A percentile compares a stretch with the other conserved stretches of the same genome.
Evolutionary conservation across 441 rosid species (phyloP).

Genomic region (Hura crepitans): DNA sequence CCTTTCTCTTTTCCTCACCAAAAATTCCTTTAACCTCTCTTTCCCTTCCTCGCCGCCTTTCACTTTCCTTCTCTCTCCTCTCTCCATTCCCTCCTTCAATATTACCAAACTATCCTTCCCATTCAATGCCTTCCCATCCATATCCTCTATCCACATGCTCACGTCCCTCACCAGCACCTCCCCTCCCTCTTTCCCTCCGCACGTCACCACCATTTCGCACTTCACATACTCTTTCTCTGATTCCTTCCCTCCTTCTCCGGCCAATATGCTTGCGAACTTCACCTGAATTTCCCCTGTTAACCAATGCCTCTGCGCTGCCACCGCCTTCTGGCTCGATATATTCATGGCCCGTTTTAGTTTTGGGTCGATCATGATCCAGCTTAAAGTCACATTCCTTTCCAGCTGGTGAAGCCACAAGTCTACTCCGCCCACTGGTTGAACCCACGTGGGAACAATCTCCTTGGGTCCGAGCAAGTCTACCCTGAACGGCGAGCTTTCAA

Average conservation of each 20-base stretch:
- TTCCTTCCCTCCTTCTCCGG: constrained; percentile 26
- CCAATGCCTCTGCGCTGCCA: constrained; percentile 64
- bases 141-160: constrained; percentile 65
- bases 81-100: constrained; percentile 41
- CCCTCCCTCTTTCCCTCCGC: constrained; percentile 57
- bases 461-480: constrained; percentile 57
- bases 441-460: constrained; percentile 37
- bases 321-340: constrained; percentile 51
- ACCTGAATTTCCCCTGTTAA: constrained; percentile 55
- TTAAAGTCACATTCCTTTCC: constrained; percentile 43
- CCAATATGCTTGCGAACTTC: constrained; percentile 40
- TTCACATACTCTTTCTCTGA: constrained; percentile 38
- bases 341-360: constrained; percentile 42
- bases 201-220: constrained; percentile 54
- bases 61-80: constrained; percentile 36
- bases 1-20: constrained; percentile 36
- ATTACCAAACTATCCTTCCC: constrained; percentile 65
- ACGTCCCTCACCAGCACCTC: constrained; percentile 64
- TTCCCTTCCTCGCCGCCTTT: constrained; percentile 31
- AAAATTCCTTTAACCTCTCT: constrained; percentile 37
- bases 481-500: constrained; percentile 54
- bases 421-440: constrained; percentile 11
- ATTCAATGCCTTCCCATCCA: constrained; percentile 58
- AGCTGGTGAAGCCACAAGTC: constrained; percentile 38
- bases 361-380: constrained; percentile 76